These are phyloP conservation scores for Megacollybia platyphylla DNA, from an alignment of 1,284 basidiomycete species.

Conservation along the genomic window DNA sequence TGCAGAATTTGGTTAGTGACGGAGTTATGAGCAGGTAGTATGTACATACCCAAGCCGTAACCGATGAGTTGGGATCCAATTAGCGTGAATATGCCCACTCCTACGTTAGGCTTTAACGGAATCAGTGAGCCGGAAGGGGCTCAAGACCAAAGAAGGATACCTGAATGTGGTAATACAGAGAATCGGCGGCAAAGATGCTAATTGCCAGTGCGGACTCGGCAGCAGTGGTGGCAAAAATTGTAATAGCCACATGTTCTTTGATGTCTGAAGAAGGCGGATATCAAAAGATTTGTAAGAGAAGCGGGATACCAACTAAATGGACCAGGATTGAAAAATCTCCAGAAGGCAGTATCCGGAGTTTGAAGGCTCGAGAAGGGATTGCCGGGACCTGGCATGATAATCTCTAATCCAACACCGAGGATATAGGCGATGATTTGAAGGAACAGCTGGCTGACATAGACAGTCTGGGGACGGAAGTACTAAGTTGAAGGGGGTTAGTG, in stretches of 20 bases:
- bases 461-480: constrained; percentile 41
- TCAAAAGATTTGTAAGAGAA: not conserved
- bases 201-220: not conserved
- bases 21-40: not conserved
- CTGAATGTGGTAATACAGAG: not conserved
- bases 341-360: constrained; percentile 26
- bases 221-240: not conserved
- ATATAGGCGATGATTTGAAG: constrained; percentile 35
- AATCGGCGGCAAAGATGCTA: not conserved
- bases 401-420: constrained; percentile 24
- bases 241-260: constrained; percentile 1
- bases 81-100: constrained; percentile 9
- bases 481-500: constrained; percentile 5
- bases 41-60: not conserved
- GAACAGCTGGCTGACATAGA: constrained; percentile 42
- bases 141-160: too few species aligned
- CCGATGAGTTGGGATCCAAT: constrained; percentile 35
- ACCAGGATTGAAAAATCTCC: constrained; percentile 40
- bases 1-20: not conserved
- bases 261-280: not conserved
- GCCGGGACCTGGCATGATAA: constrained; percentile 31
- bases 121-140: not conserved
- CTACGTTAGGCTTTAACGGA: constrained; percentile 1
- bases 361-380: constrained; percentile 15
- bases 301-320: constrained; percentile 28